Evolutionary conservation across 2,329 filamentous ascomycete genomes (phyloP).

Genomic region (Ceratocystis huliohia): DNA sequence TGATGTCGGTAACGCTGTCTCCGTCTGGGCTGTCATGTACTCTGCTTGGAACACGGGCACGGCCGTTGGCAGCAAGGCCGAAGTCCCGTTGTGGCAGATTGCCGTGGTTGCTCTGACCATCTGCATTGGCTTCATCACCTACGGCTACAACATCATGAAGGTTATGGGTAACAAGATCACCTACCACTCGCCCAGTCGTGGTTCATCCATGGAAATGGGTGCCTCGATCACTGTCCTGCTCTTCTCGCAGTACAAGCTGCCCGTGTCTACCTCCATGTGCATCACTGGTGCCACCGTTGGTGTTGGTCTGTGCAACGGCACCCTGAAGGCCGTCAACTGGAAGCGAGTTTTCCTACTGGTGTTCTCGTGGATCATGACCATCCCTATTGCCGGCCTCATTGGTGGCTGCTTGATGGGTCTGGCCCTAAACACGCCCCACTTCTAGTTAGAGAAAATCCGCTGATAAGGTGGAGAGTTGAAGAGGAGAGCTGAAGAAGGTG

Average conservation of each 20-base stretch:
- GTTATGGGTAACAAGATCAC: constrained; percentile 75
- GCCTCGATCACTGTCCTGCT: constrained; percentile 64
- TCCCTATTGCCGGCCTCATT: constrained; percentile 33
- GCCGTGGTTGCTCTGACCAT: constrained; percentile 53
- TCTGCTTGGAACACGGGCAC: constrained; percentile 51
- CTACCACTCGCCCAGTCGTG: constrained; percentile 47
- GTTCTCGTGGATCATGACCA: constrained; percentile 45
- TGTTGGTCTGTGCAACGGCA: constrained; percentile 65
- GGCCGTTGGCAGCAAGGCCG: constrained; percentile 47
- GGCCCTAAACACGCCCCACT: constrained; percentile 30
- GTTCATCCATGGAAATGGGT: constrained; percentile 67
- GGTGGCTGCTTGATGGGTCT: constrained; percentile 33
- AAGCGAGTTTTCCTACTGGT: constrained; percentile 56
- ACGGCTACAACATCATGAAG: constrained; percentile 78
- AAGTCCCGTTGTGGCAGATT: constrained; percentile 64
- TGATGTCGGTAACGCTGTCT: constrained; percentile 60
- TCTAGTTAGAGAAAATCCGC: background rate
- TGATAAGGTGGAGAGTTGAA: background rate
- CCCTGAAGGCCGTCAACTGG: constrained; percentile 60
- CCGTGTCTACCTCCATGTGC: constrained; percentile 67
- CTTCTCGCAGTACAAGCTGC: constrained; percentile 62
- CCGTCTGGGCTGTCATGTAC: constrained; percentile 59
- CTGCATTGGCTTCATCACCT: constrained; percentile 56
- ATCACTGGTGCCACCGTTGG: constrained; percentile 69
- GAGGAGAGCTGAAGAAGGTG: background rate